Evolutionary conservation across 768 basidiomycete species (phyloP).

Genomic region (Calvatia gigantea): DNA sequence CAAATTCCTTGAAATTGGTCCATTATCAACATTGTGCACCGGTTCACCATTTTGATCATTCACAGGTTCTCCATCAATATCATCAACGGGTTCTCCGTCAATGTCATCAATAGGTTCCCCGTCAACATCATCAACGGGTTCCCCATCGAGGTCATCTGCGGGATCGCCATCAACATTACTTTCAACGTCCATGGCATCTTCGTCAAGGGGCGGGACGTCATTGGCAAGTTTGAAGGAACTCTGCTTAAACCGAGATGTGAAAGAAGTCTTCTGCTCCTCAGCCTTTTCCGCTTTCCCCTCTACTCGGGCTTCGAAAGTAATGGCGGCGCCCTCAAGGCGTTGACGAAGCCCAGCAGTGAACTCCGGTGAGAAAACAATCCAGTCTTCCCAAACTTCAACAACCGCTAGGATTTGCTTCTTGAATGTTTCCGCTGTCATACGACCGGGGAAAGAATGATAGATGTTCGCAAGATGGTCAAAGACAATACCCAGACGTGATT

Average conservation of each 20-base stretch:
- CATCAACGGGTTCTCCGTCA: slow-evolving; percentile 39
- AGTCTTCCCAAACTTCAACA: slow-evolving; percentile 96
- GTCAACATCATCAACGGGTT: slow-evolving; percentile 33
- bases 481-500: slow-evolving; percentile 84
- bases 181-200: not conserved
- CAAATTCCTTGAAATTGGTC: no score
- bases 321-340: slow-evolving; percentile 64
- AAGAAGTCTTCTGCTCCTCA: slow-evolving; percentile 14
- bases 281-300: slow-evolving; percentile 24
- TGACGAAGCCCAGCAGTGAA: slow-evolving; percentile 71
- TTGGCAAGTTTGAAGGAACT: slow-evolving; percentile 75
- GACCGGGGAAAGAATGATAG: slow-evolving; percentile 92
- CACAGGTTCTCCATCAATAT: slow-evolving; percentile 32
- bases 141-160: slow-evolving; percentile 50
- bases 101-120: slow-evolving; percentile 26
- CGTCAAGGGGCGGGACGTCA: slow-evolving; percentile 16
- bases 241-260: slow-evolving; percentile 68
- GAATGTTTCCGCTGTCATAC: slow-evolving; percentile 95
- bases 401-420: slow-evolving; percentile 87
- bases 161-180: slow-evolving; percentile 27
- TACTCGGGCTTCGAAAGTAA: slow-evolving; percentile 24
- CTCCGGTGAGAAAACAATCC: slow-evolving; percentile 94
- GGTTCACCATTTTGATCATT: slow-evolving; percentile 42
- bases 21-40: slow-evolving; percentile 38
- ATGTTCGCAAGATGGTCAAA: slow-evolving; percentile 95